phyloP scores from a whole-genome alignment of 495 filamentous ascomycete species.

The Geoglossum glabrum region DNA sequence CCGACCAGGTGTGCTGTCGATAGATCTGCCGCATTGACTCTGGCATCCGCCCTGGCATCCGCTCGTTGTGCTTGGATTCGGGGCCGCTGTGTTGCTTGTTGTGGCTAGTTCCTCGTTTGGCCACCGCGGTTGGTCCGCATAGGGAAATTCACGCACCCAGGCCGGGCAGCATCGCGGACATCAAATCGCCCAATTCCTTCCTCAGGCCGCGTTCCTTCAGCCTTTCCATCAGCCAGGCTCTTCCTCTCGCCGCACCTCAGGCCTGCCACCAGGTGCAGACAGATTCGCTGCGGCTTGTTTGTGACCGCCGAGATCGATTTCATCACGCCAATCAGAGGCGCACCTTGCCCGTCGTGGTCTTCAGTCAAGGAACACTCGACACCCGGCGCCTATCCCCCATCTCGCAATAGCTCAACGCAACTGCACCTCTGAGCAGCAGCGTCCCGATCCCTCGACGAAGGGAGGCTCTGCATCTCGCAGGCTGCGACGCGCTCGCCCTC shows the following conservation, averaged over 20 bases:
- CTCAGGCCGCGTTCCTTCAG: not conserved
- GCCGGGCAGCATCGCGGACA: not conserved
- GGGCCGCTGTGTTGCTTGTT: too few species aligned
- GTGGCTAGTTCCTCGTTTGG: not conserved
- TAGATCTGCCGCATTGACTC: not conserved
- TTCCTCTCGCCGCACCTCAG: not conserved
- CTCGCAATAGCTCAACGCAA: not conserved
- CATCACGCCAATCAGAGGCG: not conserved
- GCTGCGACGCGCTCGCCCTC: not conserved
- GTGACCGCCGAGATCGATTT: not conserved
- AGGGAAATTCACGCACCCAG: constrained; percentile 1
- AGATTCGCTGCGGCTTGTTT: not conserved
- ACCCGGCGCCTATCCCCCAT: not conserved
- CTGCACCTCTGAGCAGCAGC: not conserved
- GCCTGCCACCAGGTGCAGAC: not conserved
- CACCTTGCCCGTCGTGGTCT: not conserved
- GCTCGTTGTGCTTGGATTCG: not conserved
- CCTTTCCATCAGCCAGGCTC: not conserved
- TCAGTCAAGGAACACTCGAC: not conserved
- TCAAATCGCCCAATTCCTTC: not conserved
- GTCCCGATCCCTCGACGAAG: not conserved
- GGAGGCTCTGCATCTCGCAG: not conserved
- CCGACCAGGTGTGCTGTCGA: not conserved
- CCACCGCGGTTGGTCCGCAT: not conserved
- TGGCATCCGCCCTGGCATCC: not conserved